A percentile compares a stretch with the other conserved stretches of the same genome.
These are phyloP conservation scores for Aspergillus oerlinghausenensis DNA, from an alignment of 2,329 filamentous ascomycete species.

Conservation along the genomic window DNA sequence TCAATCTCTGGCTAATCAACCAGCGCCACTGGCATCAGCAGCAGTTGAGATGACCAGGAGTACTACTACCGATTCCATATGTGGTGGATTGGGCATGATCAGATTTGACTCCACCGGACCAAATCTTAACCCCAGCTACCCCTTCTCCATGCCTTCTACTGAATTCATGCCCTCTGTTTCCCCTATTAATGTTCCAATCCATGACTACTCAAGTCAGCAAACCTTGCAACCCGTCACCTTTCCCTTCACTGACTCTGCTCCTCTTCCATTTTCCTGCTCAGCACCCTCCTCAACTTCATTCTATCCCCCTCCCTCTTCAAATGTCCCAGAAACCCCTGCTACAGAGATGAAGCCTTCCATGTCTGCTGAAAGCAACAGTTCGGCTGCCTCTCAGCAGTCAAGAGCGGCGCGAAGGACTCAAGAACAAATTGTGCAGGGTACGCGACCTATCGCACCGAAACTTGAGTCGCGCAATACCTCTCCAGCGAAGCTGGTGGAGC, in stretches of 20 bases:
- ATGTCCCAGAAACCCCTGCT: slow-evolving; percentile 35
- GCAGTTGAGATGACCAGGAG: slow-evolving; percentile 43
- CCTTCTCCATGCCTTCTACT: slow-evolving; percentile 25
- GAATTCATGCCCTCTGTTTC: slow-evolving; percentile 25
- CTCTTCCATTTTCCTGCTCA: slow-evolving; percentile 32
- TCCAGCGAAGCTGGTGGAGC: slow-evolving; percentile 29
- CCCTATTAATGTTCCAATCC: slow-evolving; percentile 26
- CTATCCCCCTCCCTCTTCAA: slow-evolving; percentile 21
- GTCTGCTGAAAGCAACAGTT: slow-evolving; percentile 45
- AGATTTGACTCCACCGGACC: slow-evolving; percentile 39
- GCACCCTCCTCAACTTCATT: slow-evolving; percentile 32
- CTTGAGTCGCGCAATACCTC: slow-evolving; percentile 30
- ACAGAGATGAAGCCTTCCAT: slow-evolving; percentile 49
- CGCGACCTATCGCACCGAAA: slow-evolving; percentile 50
- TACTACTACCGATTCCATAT: slow-evolving; percentile 43
- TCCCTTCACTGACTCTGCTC: slow-evolving; percentile 28
- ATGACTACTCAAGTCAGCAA: slow-evolving; percentile 22
- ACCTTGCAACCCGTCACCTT: slow-evolving; percentile 20
- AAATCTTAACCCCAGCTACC: slow-evolving; percentile 29
- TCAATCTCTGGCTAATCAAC: slow-evolving; percentile 19
- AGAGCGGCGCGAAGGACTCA: slow-evolving; percentile 44
- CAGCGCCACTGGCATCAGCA: slow-evolving; percentile 22
- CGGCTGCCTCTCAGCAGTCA: slow-evolving; percentile 41
- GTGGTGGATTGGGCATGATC: slow-evolving; percentile 42
- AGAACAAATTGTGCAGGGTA: slow-evolving; percentile 45